These are phyloP conservation scores for Sphaceloma murrayae DNA, from an alignment of 2,329 filamentous ascomycete genomes.

Conservation along the genomic window DNA sequence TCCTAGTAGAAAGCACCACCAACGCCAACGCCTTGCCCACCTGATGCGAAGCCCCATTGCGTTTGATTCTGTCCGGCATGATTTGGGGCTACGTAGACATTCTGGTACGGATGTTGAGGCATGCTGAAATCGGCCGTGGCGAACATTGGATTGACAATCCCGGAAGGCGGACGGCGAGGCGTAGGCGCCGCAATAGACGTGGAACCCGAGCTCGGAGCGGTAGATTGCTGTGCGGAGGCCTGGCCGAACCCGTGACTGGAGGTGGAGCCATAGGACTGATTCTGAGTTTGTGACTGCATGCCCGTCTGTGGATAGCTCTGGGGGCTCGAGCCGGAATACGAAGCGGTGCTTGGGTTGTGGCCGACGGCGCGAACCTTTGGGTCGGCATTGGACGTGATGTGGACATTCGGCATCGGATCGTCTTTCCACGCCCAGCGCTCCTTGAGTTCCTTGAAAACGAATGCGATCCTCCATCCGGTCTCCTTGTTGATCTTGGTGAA, in stretches of 20 bases:
- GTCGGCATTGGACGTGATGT: constrained; percentile 21
- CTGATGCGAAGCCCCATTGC: constrained; percentile 1
- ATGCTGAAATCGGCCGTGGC: constrained; percentile 64
- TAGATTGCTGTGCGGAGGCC: constrained; percentile 18
- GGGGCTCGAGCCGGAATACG: constrained; percentile 20
- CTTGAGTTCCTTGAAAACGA: constrained; percentile 63
- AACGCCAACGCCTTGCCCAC: constrained; percentile 7
- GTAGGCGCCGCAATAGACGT: constrained; percentile 19
- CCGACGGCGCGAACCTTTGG: constrained; percentile 14
- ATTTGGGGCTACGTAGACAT: constrained; percentile 67
- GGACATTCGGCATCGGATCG: constrained; percentile 26
- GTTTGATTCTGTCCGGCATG: constrained; percentile 13
- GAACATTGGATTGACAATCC: constrained; percentile 60
- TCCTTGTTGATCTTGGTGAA: constrained; percentile 65
- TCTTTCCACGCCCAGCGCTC: constrained; percentile 67
- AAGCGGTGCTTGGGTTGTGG: constrained; percentile 21
- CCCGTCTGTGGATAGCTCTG: constrained; percentile 18
- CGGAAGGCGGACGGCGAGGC: constrained; percentile 33
- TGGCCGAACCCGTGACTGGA: constrained; percentile 22
- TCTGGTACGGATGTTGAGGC: constrained; percentile 72
- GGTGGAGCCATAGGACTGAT: constrained; percentile 5
- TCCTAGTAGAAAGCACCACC: constrained; percentile 1
- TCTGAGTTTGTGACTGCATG: constrained; percentile 3
- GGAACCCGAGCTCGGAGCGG: constrained; percentile 19
- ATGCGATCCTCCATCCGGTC: constrained; percentile 68